Percentiles rank a stretch among this genome's conserved stretches.
phyloP scores from a whole-genome alignment of 129 eudicot species.

The Silybum marianum region DNA sequence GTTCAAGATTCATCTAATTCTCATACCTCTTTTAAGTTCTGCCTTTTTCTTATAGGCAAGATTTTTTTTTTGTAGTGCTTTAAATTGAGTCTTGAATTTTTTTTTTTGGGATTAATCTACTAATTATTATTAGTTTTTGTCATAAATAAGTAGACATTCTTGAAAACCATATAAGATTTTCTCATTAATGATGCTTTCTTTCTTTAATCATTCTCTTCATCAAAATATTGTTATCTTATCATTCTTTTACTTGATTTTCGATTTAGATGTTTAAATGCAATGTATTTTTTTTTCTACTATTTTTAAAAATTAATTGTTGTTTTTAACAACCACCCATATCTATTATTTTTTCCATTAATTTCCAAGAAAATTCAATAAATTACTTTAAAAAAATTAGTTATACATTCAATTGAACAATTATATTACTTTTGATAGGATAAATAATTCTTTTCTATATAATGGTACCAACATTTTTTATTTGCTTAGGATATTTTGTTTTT shows the following conservation, averaged over 20 bases:
- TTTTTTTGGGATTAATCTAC: constrained; percentile 8
- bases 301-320: too few species aligned
- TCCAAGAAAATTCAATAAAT: neutral
- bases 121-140: constrained; percentile 15
- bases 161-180: constrained; percentile 21
- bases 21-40: constrained; percentile 11
- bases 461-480: too few species aligned
- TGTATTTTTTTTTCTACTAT: neutral
- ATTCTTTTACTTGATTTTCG: neutral
- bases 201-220: neutral
- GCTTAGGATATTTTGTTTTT: neutral
- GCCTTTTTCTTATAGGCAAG: constrained; percentile 28
- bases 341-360: neutral
- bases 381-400: neutral
- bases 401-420: neutral
- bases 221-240: neutral
- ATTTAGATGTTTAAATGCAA: neutral
- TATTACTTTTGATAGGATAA: neutral
- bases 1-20: constrained; percentile 6
- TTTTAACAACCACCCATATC: neutral
- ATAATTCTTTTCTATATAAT: too few species aligned
- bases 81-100: neutral
- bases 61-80: constrained; percentile 24
- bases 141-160: constrained; percentile 12
- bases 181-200: neutral